phyloP scores from a whole-genome alignment of 495 filamentous ascomycete species.

The Lentithecium fluviatile region DNA sequence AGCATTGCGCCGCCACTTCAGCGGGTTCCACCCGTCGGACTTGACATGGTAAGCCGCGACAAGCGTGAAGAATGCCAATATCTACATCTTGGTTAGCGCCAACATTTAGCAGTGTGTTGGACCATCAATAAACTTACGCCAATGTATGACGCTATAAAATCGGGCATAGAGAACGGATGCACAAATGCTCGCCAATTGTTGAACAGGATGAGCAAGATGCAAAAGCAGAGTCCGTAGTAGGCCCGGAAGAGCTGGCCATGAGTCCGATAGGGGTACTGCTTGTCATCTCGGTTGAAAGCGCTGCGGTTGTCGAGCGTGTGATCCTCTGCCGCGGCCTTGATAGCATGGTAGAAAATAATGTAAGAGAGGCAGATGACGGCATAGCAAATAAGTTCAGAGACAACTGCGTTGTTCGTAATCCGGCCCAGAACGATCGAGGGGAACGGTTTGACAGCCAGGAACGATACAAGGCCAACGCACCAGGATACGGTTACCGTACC shows the following conservation, averaged over 20 bases:
- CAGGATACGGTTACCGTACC: constrained; percentile 52
- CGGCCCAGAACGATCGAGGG: constrained; percentile 41
- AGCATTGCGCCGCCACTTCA: constrained; percentile 31
- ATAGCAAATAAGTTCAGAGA: constrained; percentile 49
- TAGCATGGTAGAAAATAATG: constrained; percentile 44
- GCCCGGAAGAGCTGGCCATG: constrained; percentile 51
- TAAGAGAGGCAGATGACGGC: constrained; percentile 49
- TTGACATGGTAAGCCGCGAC: constrained; percentile 40
- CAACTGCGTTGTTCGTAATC: constrained; percentile 50
- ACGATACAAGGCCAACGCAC: constrained; percentile 50
- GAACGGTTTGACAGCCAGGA: constrained; percentile 46
- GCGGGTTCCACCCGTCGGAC: constrained; percentile 37
- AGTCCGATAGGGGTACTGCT: constrained; percentile 50
- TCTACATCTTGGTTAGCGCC: constrained; percentile 20
- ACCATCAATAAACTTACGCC: constrained; percentile 42
- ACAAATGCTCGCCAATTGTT: constrained; percentile 49
- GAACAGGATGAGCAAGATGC: constrained; percentile 48
- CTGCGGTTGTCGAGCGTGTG: constrained; percentile 38
- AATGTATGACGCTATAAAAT: constrained; percentile 52
- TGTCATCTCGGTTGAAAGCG: constrained; percentile 48
- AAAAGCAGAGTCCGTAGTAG: constrained; percentile 48
- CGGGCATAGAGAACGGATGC: constrained; percentile 42
- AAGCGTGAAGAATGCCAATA: constrained; percentile 38
- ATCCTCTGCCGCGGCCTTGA: constrained; percentile 33
- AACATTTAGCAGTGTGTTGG: not conserved